Evolutionary conservation across 768 basidiomycete species (phyloP).

Genomic region (Tephrocybe rancida): DNA sequence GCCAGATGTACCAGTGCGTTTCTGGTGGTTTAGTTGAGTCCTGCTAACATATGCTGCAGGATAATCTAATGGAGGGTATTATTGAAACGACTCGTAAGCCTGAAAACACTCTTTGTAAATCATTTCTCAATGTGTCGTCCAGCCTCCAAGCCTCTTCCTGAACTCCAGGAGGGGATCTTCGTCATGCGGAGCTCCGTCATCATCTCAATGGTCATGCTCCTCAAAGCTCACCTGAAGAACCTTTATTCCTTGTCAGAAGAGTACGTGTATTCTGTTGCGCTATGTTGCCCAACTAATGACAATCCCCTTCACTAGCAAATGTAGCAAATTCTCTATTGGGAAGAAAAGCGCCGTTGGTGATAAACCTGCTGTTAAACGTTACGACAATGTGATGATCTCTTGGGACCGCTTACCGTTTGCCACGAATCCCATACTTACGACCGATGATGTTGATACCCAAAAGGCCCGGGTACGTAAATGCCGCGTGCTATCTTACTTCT

Average conservation of each 20-base stretch:
- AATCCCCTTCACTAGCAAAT: constrained; percentile 63
- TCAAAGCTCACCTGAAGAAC: constrained; percentile 84
- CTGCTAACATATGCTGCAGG: not conserved
- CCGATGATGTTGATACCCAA: constrained; percentile 64
- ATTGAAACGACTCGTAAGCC: constrained; percentile 10
- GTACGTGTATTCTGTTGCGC: constrained; percentile 47
- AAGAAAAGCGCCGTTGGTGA: constrained; percentile 94
- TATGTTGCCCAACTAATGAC: constrained; percentile 1
- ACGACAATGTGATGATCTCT: constrained; percentile 61
- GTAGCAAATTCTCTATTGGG: constrained; percentile 79
- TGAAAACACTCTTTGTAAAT: not conserved
- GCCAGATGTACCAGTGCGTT: constrained; percentile 14
- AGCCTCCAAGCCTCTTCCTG: constrained; percentile 3
- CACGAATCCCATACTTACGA: constrained; percentile 55
- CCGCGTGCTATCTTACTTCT: not conserved
- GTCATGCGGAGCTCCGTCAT: constrained; percentile 72
- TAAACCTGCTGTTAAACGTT: constrained; percentile 66
- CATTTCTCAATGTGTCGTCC: not conserved
- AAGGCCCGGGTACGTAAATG: constrained; percentile 56
- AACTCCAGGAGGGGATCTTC: constrained; percentile 25
- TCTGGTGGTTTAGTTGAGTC: not conserved
- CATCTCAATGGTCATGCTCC: constrained; percentile 82
- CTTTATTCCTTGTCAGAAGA: constrained; percentile 90
- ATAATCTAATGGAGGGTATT: constrained; percentile 23
- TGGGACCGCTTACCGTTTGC: constrained; percentile 81